Conservation (phyloP, 768 basidiomycete genomes). For the Gymnopilus dilepis region DNA sequence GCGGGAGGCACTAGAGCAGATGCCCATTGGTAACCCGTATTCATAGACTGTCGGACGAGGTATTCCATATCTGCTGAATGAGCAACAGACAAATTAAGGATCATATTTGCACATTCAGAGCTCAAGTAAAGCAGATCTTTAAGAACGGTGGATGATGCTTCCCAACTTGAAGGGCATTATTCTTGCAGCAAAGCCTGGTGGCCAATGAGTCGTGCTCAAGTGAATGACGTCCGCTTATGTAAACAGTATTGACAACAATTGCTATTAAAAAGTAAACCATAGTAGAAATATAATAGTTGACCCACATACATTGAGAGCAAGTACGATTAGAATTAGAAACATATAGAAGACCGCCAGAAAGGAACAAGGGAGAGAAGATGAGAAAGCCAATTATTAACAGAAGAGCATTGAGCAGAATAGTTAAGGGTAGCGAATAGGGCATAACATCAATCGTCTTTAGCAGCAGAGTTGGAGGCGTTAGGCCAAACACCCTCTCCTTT, state of each 20-base stretch:
- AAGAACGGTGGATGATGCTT: neutral
- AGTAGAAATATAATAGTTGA: slow-evolving; percentile 13
- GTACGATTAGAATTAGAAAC: slow-evolving; percentile 19
- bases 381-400: slow-evolving; percentile 10
- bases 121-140: neutral
- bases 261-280: slow-evolving; percentile 9
- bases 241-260: neutral
- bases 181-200: too few species aligned
- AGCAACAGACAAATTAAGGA: slow-evolving; percentile 27
- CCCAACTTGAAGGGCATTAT: neutral
- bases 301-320: slow-evolving; percentile 7
- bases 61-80: slow-evolving; percentile 65
- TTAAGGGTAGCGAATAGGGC: neutral
- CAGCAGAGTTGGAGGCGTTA: slow-evolving; percentile 32
- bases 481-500: slow-evolving; percentile 73
- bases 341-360: slow-evolving; percentile 5
- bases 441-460: slow-evolving; percentile 8
- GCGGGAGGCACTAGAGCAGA: slow-evolving; percentile 68
- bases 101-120: neutral
- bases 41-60: slow-evolving; percentile 68
- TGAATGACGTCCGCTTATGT: neutral
- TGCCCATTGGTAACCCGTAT: slow-evolving; percentile 68
- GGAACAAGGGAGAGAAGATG: slow-evolving; percentile 14
- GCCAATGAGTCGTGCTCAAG: too few species aligned
- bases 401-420: slow-evolving; percentile 7